Evolutionary conservation across 805 yeast species (phyloP).

Genomic region (Candida germanica): DNA sequence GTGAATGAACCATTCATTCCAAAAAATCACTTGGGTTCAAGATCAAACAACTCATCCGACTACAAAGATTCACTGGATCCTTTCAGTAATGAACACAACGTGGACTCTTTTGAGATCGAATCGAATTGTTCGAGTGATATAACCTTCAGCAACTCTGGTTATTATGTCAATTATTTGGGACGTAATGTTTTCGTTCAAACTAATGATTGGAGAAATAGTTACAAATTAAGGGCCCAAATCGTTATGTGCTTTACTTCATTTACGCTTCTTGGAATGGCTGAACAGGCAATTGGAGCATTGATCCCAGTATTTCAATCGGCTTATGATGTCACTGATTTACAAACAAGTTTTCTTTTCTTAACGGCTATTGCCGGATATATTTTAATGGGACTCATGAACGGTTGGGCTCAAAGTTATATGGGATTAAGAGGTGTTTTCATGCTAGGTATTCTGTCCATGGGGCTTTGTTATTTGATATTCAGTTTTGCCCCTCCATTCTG

Average conservation of each 20-base stretch:
- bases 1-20: neutral
- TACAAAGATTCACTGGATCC: neutral
- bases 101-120: slow-evolving; percentile 2
- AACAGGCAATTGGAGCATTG: slow-evolving; percentile 60
- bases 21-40: too few species aligned
- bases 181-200: slow-evolving; percentile 32
- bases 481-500: slow-evolving; percentile 40
- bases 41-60: too few species aligned
- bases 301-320: slow-evolving; percentile 49
- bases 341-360: slow-evolving; percentile 49
- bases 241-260: slow-evolving; percentile 37
- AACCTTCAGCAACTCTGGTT: neutral
- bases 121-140: neutral
- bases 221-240: slow-evolving; percentile 41
- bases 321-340: slow-evolving; percentile 47
- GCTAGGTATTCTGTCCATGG: slow-evolving; percentile 34
- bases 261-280: slow-evolving; percentile 52
- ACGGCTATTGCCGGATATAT: slow-evolving; percentile 56
- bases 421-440: slow-evolving; percentile 50
- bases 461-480: slow-evolving; percentile 32
- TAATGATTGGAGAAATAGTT: slow-evolving; percentile 36
- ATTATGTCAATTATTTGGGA: slow-evolving; percentile 23
- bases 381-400: slow-evolving; percentile 48
- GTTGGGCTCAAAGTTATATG: slow-evolving; percentile 33
- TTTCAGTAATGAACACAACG: neutral